Evolutionary conservation across 2,329 filamentous ascomycete genomes (phyloP).

Genomic region (Leptodontidium sp.): DNA sequence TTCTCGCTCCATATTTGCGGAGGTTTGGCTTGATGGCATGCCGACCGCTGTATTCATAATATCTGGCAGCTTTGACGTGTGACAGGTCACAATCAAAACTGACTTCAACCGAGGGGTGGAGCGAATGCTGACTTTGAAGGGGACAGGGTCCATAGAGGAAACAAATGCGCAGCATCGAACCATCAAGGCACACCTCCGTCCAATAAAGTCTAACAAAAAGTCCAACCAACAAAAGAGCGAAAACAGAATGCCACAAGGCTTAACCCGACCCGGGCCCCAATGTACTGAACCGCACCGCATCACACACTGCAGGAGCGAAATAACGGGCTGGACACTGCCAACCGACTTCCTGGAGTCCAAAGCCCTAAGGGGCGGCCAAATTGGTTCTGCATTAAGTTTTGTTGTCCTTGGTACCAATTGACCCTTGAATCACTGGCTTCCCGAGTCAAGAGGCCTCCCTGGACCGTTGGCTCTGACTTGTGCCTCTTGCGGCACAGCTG

Average conservation of each 20-base stretch:
- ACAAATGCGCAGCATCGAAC: not conserved
- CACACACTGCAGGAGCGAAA: not conserved
- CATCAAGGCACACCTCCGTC: not conserved
- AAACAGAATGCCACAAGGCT: not conserved
- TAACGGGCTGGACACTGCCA: not conserved
- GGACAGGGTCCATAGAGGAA: not conserved
- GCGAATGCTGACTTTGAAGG: not conserved
- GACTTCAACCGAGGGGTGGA: not conserved
- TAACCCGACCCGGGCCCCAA: not conserved
- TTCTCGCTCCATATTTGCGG: conserved; percentile 18
- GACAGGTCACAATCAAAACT: conserved; percentile 9
- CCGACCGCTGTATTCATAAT: conserved; percentile 12
- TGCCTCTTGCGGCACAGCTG: conserved; percentile 2
- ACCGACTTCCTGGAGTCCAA: conserved; percentile 16
- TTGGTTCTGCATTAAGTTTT: not conserved
- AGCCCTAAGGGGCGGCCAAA: not conserved
- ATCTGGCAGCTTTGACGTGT: conserved; percentile 12
- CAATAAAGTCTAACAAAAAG: not conserved
- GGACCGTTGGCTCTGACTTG: not conserved
- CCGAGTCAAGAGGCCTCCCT: not conserved
- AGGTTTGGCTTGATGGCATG: not conserved
- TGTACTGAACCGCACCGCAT: conserved; percentile 3
- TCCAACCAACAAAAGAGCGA: not conserved
- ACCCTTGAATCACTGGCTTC: not conserved
- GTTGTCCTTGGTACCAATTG: conserved; percentile 7